phyloP scores from a whole-genome alignment of 306 rosid species.

The Delonix regia region DNA sequence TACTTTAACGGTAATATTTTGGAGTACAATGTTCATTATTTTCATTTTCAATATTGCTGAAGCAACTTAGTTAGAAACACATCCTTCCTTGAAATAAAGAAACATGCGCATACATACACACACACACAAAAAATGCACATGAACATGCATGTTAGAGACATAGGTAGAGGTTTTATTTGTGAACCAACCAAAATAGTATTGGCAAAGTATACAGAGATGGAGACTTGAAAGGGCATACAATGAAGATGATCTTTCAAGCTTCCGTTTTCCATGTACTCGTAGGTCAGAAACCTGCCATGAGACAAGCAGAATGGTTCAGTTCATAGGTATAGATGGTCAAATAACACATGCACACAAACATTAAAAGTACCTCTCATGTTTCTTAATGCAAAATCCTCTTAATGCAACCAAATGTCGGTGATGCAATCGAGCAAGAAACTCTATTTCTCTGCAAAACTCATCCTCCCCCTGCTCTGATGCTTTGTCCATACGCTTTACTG shows the following conservation, averaged over 20 bases:
- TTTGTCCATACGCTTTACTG: constrained; percentile 88
- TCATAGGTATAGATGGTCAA: constrained; percentile 31
- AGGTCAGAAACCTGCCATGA: constrained; percentile 82
- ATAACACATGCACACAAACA: constrained; percentile 33
- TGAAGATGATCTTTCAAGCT: constrained; percentile 99
- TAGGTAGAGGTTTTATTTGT: constrained; percentile 2
- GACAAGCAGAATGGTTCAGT: constrained; percentile 40
- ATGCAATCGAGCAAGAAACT: constrained; percentile 91
- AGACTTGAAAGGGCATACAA: constrained; percentile 57
- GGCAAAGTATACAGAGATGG: constrained; percentile 32
- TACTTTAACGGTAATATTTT: constrained; percentile 11
- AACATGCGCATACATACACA: neutral
- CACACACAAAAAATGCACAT: constrained; percentile 32
- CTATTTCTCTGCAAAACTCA: constrained; percentile 90
- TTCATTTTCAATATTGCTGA: neutral
- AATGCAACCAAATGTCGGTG: constrained; percentile 96
- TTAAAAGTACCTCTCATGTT: constrained; percentile 75
- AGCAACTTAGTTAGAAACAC: constrained; percentile 11
- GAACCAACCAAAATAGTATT: constrained; percentile 21
- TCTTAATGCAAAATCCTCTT: constrained; percentile 79
- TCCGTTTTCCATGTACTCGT: constrained; percentile 96
- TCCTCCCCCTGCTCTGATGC: constrained; percentile 86
- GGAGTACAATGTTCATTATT: neutral
- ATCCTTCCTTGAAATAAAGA: constrained; percentile 8
- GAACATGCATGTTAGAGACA: constrained; percentile 13